These are phyloP conservation scores for Pseudotsuga menziesii DNA, from an alignment of 75 land plant species.

Conservation along the genomic window DNA sequence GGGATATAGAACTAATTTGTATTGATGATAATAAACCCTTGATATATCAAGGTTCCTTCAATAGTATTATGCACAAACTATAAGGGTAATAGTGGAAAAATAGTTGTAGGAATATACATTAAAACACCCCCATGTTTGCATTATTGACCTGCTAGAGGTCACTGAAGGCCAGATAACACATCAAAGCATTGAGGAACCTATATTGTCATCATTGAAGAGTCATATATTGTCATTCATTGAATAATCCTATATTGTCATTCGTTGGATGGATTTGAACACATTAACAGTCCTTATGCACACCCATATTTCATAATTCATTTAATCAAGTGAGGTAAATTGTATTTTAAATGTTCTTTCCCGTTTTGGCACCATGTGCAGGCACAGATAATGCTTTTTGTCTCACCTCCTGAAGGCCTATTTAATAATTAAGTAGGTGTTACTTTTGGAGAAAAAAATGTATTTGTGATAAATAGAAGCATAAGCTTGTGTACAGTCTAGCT, in stretches of 20 bases:
- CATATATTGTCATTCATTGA: no score
- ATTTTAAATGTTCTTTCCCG: no score
- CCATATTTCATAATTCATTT: no score
- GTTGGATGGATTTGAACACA: no score
- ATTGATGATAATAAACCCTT: conserved; percentile 56
- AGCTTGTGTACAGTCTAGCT: no score
- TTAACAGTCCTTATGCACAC: no score
- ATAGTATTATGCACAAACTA: conserved; percentile 87
- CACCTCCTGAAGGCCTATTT: conserved; percentile 51
- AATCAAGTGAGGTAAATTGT: no score
- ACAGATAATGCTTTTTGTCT: conserved; percentile 43
- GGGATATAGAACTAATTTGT: conserved; percentile 65
- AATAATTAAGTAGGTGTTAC: conserved; percentile 48
- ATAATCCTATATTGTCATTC: no score
- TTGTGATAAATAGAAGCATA: no score
- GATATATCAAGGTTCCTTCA: conserved; percentile 74
- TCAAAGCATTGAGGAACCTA: no score
- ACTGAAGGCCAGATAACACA: no score
- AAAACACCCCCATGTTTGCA: conserved; percentile 34
- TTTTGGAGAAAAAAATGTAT: not conserved
- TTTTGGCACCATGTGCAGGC: conserved; percentile 31
- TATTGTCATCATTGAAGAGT: no score
- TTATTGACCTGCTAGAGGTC: conserved; percentile 64
- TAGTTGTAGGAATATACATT: conserved; percentile 40
- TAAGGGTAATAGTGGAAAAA: conserved; percentile 53